Evolutionary conservation across 148 eudicot genomes (phyloP).

Genomic region (Amaranthus hypochondriacus): DNA sequence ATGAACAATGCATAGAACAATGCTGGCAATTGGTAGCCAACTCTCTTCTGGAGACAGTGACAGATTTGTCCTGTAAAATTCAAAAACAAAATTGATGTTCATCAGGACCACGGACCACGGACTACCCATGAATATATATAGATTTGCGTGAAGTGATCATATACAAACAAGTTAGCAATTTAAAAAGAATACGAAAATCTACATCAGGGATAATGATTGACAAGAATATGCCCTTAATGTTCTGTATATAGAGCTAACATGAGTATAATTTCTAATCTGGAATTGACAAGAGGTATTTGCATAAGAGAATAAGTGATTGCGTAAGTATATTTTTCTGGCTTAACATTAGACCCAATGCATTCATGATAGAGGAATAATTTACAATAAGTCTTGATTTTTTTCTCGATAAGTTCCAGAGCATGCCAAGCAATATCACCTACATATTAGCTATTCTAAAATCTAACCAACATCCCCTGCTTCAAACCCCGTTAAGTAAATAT

Average conservation of each 20-base stretch:
- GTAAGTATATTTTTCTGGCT: not conserved
- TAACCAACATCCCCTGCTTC: not conserved
- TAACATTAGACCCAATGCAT: too few species aligned
- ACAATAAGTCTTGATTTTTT: not conserved
- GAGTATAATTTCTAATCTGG: not conserved
- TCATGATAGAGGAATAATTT: not conserved
- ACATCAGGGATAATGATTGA: not conserved
- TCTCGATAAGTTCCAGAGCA: not conserved
- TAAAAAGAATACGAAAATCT: not conserved
- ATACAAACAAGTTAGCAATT: not conserved
- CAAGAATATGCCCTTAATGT: not conserved
- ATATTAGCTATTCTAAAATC: not conserved
- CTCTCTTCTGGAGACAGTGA: constrained; percentile 85
- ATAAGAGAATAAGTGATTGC: not conserved
- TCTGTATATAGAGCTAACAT: not conserved
- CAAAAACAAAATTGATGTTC: not conserved
- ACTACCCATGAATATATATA: not conserved
- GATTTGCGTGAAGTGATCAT: not conserved
- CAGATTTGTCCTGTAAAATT: constrained; percentile 56
- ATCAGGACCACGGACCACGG: not conserved
- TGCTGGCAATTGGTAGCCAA: constrained; percentile 95
- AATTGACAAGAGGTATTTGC: not conserved
- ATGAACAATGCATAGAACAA: constrained; percentile 68
- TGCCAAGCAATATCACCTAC: not conserved
- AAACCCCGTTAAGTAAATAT: not conserved